Evolutionary conservation across 441 rosid species (phyloP), one percentile per base, ranked within the genome.

Genomic region (Euphorbia corollata): DNA sequence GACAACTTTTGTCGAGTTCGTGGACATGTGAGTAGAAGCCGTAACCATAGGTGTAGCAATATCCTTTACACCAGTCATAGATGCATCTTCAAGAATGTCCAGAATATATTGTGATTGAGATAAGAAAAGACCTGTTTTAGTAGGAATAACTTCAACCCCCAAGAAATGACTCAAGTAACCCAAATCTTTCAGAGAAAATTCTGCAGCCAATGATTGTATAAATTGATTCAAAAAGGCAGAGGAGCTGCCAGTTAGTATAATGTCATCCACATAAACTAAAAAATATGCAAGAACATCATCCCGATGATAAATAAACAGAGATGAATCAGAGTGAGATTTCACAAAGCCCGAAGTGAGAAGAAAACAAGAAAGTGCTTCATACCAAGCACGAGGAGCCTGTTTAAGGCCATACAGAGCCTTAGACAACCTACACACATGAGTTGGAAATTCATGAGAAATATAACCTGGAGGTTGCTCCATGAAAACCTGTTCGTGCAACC

Each of bases 81-180:
- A 5, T 12, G 6, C 16, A 4, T 13, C 8, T 12, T 15, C 19
- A 50, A 50, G 55, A 13, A 50, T 12, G 8, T 50, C 55, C 2
- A 4, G 1, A 16, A 50, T 50, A 50, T 50, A 13, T 30, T 4
- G 39, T 5, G 16, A 15, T 8, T 59, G 62, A 32, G 20, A 27
- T 2, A 59, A 27, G 9, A 59, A 10, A 15, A 59, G 5, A 59
- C 62, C 62, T 7, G 36, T 4, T 3, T 0, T 0, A 27, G 62
- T 59, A 10, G 43, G 41, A 59, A n/a, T 15, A 59, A 59, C 62
- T 0, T 59, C 43, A 59, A 59, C 62, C 4, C 41, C 62, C 5
- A 16, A 32, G 30, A 59, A 59, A 24, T 27, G 23, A 32, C 16
- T 10, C 36, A 59, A 18, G 13, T 16, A 12, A 32, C 43, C 62